These are phyloP conservation scores for Neurospora crassa DNA, from an alignment of 2,329 filamentous ascomycete genomes.

Conservation along the genomic window DNA sequence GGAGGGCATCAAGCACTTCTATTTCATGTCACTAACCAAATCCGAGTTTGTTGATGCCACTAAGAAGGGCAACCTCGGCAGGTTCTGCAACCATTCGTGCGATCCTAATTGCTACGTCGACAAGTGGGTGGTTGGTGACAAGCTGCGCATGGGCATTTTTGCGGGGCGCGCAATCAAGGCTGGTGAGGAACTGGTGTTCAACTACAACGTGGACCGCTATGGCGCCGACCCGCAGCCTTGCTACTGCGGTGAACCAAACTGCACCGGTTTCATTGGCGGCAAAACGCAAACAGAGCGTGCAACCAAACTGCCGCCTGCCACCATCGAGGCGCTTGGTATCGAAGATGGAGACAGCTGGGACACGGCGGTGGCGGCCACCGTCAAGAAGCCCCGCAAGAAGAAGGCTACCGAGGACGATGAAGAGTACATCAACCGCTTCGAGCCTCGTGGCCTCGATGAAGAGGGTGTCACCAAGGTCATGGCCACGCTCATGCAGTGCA, in stretches of 20 bases:
- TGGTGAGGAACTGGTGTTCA: constrained; percentile 94
- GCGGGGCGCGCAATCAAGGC: constrained; percentile 73
- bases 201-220: constrained; percentile 98
- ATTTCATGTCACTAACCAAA: constrained; percentile 98
- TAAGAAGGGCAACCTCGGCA: constrained; percentile 87
- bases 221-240: constrained; percentile 94
- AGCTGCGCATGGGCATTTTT: constrained; percentile 98
- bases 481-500: constrained; percentile 93
- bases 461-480: constrained; percentile 87
- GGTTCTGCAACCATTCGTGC: constrained; percentile 98
- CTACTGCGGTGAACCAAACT: constrained; percentile 91
- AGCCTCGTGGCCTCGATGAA: constrained; percentile 70
- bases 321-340: constrained; percentile 91
- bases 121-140: constrained; percentile 97
- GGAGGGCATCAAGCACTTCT: constrained; percentile 97
- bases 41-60: constrained; percentile 97
- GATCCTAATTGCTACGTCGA: constrained; percentile 98
- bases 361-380: constrained; percentile 55
- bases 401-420: constrained; percentile 85
- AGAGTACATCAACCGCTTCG: constrained; percentile 85
- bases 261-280: constrained; percentile 91
- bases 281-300: constrained; percentile 95
- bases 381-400: constrained; percentile 84
- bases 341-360: constrained; percentile 91
- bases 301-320: constrained; percentile 80